Conservation (phyloP, 2,329 filamentous ascomycete species). For the Neoscytalidium dimidiatum region DNA sequence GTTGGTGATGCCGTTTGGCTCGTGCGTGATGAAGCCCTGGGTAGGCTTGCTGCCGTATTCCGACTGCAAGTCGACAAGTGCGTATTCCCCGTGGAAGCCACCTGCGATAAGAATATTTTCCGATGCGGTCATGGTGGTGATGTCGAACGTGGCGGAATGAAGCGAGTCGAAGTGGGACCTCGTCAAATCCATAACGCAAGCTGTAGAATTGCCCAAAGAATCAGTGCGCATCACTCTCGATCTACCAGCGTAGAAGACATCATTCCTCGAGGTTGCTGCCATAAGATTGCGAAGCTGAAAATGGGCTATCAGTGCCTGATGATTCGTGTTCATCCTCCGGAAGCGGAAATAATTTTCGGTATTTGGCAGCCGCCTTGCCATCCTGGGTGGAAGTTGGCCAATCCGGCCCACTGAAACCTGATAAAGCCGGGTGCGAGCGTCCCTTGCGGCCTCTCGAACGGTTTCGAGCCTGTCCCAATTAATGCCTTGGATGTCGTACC, state of each 20-base stretch:
- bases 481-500: slow-evolving; percentile 41
- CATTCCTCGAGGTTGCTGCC: slow-evolving; percentile 55
- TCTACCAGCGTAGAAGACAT: slow-evolving; percentile 55
- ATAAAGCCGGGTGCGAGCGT: slow-evolving; percentile 8
- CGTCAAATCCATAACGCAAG: slow-evolving; percentile 52
- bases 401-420: background rate
- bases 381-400: background rate
- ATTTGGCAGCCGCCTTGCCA: slow-evolving; percentile 31
- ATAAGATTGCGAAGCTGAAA: slow-evolving; percentile 63
- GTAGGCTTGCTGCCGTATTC: slow-evolving; percentile 35
- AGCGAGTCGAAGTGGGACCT: slow-evolving; percentile 10
- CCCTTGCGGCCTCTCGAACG: slow-evolving; percentile 24
- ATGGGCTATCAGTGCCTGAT: slow-evolving; percentile 55
- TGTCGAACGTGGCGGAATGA: slow-evolving; percentile 38
- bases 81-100: slow-evolving; percentile 60
- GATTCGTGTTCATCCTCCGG: slow-evolving; percentile 50
- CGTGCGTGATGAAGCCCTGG: slow-evolving; percentile 52
- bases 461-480: slow-evolving; percentile 37
- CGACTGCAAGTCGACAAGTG: slow-evolving; percentile 46
- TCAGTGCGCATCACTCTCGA: slow-evolving; percentile 51
- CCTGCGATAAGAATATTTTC: slow-evolving; percentile 56
- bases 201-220: slow-evolving; percentile 44
- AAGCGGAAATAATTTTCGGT: slow-evolving; percentile 52
- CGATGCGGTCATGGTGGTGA: slow-evolving; percentile 56
- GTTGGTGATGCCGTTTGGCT: slow-evolving; percentile 58